phyloP scores from a whole-genome alignment of 768 basidiomycete species.

The Suillus placidus region DNA sequence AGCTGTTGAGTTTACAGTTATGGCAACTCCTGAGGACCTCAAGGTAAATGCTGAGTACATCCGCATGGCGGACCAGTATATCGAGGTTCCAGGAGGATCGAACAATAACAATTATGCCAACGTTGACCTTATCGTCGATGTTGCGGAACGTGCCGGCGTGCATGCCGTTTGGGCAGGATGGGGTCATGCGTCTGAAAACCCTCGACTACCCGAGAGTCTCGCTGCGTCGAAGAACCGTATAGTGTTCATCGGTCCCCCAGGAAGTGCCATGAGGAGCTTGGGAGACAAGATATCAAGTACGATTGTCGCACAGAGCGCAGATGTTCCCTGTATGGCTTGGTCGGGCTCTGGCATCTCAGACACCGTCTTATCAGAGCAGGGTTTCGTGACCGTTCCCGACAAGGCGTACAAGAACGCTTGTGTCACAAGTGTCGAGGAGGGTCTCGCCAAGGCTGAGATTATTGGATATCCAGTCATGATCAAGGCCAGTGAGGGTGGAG shows the following conservation, averaged over 20 bases:
- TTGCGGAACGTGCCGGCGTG: conserved; percentile 95
- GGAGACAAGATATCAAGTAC: conserved; percentile 99
- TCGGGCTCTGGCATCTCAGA: conserved; percentile 93
- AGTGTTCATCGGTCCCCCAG: conserved; percentile 98
- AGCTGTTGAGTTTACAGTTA: conserved; percentile 97
- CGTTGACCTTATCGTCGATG: conserved; percentile 97
- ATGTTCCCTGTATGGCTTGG: conserved; percentile 99
- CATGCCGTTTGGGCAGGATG: conserved; percentile 99
- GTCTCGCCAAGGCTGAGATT: conserved; percentile 75
- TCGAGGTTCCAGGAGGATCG: conserved; percentile 96
- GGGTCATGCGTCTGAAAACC: conserved; percentile 99
- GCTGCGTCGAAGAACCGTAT: conserved; percentile 93
- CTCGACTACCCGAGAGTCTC: conserved; percentile 91
- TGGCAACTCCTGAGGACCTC: conserved; percentile 99
- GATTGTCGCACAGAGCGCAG: conserved; percentile 95
- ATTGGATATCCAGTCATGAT: conserved; percentile 99
- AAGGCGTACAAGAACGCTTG: conserved; percentile 88
- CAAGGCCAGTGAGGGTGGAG: conserved; percentile 98
- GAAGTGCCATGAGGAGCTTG: conserved; percentile 97
- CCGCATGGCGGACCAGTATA: conserved; percentile 98
- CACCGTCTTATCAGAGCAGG: conserved; percentile 79
- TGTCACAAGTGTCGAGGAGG: conserved; percentile 85
- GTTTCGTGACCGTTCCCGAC: conserved; percentile 94
- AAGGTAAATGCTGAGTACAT: conserved; percentile 99
- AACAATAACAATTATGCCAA: conserved; percentile 99